Conservation (phyloP, 2,329 filamentous ascomycete species). For the Gnomoniopsis smithogilvyi region DNA sequence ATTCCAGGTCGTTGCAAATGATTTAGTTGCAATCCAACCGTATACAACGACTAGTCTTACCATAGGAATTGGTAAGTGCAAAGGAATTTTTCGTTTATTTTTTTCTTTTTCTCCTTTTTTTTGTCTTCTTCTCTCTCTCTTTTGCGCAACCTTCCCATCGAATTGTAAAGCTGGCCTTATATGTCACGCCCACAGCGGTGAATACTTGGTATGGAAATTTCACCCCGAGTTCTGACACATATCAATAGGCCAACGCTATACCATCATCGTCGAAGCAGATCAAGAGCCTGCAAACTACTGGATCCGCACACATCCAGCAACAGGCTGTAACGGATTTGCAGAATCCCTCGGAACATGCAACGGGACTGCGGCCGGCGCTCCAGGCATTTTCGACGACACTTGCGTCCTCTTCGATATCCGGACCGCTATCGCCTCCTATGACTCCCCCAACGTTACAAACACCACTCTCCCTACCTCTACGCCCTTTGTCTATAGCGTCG, state of each 20-base stretch:
- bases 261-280: conserved; percentile 36
- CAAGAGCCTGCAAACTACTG: conserved; percentile 19
- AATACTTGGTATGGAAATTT: neutral
- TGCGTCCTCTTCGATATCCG: neutral
- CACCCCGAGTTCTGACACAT: neutral
- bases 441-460: neutral
- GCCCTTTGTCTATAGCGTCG: neutral
- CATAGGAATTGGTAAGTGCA: conserved; percentile 45
- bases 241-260: conserved; percentile 34
- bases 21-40: conserved; percentile 44
- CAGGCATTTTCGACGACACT: neutral
- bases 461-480: neutral
- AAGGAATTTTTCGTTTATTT: too few species aligned
- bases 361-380: neutral
- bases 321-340: conserved; percentile 15
- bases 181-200: too few species aligned
- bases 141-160: too few species aligned
- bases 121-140: too few species aligned
- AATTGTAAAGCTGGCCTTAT: too few species aligned
- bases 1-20: conserved; percentile 42
- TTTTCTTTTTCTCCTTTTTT: too few species aligned
- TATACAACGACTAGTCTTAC: conserved; percentile 45
- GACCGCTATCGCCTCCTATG: neutral
- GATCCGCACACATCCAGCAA: conserved; percentile 23
- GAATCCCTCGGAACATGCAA: neutral